A percentile compares a stretch with the other conserved stretches of the same genome.
phyloP scores from a whole-genome alignment of 2,329 filamentous ascomycete species.

The Claviceps spartinae region DNA sequence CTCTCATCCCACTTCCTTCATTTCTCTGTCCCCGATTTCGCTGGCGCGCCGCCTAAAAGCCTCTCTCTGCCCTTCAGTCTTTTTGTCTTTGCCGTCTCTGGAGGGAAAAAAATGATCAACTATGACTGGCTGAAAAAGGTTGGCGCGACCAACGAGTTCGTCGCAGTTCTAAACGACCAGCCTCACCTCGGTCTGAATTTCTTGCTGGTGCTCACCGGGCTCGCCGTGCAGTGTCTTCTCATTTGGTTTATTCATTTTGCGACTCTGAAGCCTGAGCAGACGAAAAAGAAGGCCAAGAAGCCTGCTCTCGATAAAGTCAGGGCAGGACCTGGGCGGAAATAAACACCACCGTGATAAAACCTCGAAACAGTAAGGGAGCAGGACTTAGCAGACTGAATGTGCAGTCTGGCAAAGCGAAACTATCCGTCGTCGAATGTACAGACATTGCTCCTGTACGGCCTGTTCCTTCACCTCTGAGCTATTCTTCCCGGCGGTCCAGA shows the following conservation, averaged over 20 bases:
- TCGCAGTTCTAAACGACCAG: slow-evolving; percentile 48
- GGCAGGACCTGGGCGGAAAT: not conserved
- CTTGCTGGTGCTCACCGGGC: slow-evolving; percentile 36
- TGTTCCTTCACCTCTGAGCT: too few relatives aligned
- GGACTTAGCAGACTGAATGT: not conserved
- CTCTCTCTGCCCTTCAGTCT: too few relatives aligned
- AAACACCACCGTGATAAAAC: not conserved
- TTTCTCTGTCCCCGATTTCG: too few relatives aligned
- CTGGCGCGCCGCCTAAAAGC: too few relatives aligned
- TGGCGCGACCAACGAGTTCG: slow-evolving; percentile 43
- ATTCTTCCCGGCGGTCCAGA: too few relatives aligned
- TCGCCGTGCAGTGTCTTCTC: slow-evolving; percentile 32
- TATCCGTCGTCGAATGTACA: too few relatives aligned
- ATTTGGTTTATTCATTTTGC: slow-evolving; percentile 47
- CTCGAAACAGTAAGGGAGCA: not conserved
- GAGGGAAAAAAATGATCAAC: slow-evolving; percentile 26
- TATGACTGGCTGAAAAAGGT: slow-evolving; percentile 44
- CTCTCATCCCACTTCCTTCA: too few relatives aligned
- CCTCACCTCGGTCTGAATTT: slow-evolving; percentile 45
- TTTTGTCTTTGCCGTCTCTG: too few relatives aligned
- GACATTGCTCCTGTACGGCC: too few relatives aligned
- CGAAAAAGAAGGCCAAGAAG: slow-evolving; percentile 29
- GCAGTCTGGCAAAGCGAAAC: not conserved
- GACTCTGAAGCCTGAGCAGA: slow-evolving; percentile 47
- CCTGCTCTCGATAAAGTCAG: not conserved